Percentiles rank a stretch among this genome's conserved stretches.
phyloP scores from a whole-genome alignment of 108 stramenopile genomes.

The Craspedostauros australis region DNA sequence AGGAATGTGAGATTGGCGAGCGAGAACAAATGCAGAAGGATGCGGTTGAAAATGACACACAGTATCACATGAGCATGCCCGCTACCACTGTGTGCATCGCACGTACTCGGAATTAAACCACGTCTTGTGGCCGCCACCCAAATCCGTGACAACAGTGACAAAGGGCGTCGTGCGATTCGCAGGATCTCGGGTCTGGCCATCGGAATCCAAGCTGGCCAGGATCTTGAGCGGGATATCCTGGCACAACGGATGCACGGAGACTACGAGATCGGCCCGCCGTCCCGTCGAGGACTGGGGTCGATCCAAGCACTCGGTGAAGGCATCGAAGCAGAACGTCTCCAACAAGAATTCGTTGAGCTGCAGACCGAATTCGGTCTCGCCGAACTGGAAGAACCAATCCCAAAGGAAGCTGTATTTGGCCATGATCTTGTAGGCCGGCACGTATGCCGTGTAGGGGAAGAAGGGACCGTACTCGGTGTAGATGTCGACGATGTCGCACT shows the following conservation, averaged over 20 bases:
- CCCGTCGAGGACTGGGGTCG: slow-evolving; percentile 31
- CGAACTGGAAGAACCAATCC: slow-evolving; percentile 70
- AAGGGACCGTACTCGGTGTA: slow-evolving; percentile 81
- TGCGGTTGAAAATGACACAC: too few species aligned
- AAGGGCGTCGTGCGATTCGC: slow-evolving; percentile 67
- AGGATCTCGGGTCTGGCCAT: slow-evolving; percentile 15
- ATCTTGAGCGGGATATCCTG: slow-evolving; percentile 87
- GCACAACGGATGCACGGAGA: slow-evolving; percentile 93
- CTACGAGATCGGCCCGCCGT: slow-evolving; percentile 83
- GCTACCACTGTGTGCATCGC: not conserved
- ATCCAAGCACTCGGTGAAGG: slow-evolving; percentile 48
- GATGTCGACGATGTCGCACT: slow-evolving; percentile 83
- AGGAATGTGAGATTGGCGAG: too few species aligned
- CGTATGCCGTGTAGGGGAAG: slow-evolving; percentile 67
- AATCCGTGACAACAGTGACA: slow-evolving; percentile 95
- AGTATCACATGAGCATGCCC: too few species aligned
- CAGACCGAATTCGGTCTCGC: slow-evolving; percentile 64
- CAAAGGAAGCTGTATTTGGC: slow-evolving; percentile 65
- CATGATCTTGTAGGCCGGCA: slow-evolving; percentile 74
- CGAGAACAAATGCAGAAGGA: too few species aligned
- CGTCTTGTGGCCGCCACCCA: slow-evolving; percentile 90
- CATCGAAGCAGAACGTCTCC: slow-evolving; percentile 39
- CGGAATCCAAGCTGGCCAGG: slow-evolving; percentile 47
- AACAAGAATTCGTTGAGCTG: slow-evolving; percentile 58
- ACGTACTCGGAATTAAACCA: slow-evolving; percentile 81